Conservation (phyloP, 768 basidiomycete species). For the Amanita subjunquillea region DNA sequence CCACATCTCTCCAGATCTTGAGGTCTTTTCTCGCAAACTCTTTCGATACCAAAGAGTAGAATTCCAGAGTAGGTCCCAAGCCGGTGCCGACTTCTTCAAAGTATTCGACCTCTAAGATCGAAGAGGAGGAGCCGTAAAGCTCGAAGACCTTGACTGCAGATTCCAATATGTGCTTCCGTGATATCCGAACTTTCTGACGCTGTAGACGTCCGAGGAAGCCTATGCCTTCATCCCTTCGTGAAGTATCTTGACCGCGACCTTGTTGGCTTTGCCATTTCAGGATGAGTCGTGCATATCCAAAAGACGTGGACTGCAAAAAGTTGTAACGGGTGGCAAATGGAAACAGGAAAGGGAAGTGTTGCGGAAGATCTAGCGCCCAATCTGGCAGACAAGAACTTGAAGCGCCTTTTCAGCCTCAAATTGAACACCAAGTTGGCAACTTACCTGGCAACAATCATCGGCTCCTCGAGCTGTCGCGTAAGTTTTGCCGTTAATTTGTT, state of each 20-base stretch:
- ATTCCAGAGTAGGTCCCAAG: conserved; percentile 93
- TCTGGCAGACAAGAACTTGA: conserved; percentile 88
- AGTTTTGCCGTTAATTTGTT: conserved; percentile 97
- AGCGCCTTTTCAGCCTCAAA: background rate
- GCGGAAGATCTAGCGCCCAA: conserved; percentile 93
- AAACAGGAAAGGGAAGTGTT: conserved; percentile 97
- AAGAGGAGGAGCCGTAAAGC: conserved; percentile 89
- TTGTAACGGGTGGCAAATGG: conserved; percentile 96
- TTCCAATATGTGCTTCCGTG: conserved; percentile 88
- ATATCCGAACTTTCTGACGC: conserved; percentile 94
- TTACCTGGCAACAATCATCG: conserved; percentile 97
- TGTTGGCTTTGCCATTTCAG: conserved; percentile 92
- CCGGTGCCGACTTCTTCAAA: conserved; percentile 99
- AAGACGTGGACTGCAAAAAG: conserved; percentile 95
- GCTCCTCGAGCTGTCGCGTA: conserved; percentile 94
- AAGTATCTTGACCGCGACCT: conserved; percentile 64
- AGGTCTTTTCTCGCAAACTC: conserved; percentile 87
- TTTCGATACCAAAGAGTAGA: conserved; percentile 93
- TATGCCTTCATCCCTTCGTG: conserved; percentile 81
- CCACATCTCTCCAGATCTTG: conserved; percentile 88
- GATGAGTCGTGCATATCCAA: conserved; percentile 93
- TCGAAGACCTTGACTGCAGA: conserved; percentile 96
- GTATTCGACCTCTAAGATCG: conserved; percentile 95
- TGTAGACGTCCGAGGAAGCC: conserved; percentile 88
- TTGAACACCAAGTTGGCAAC: background rate